These are phyloP conservation scores for Paraphaeosphaeria minitans DNA, from an alignment of 2,329 filamentous ascomycete species.

Conservation along the genomic window DNA sequence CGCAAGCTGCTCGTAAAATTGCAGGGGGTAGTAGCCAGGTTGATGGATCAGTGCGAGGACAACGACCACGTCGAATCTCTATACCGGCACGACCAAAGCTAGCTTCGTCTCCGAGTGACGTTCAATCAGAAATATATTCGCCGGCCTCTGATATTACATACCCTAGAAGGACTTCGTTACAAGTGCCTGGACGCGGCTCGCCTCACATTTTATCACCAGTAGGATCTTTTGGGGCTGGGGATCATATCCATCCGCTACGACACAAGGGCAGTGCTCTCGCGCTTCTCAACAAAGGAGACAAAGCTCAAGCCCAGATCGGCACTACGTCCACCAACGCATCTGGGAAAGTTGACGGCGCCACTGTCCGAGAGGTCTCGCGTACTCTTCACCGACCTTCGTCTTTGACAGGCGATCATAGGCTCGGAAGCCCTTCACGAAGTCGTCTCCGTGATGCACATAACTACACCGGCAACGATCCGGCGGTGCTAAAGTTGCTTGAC, in stretches of 20 bases:
- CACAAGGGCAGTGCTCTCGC: slow-evolving; percentile 64
- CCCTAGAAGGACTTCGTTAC: slow-evolving; percentile 40
- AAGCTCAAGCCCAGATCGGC: slow-evolving; percentile 67
- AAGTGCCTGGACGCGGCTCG: slow-evolving; percentile 30
- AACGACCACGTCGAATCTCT: slow-evolving; percentile 22
- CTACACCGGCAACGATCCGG: slow-evolving; percentile 77
- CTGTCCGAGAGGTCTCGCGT: slow-evolving; percentile 37
- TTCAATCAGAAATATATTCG: slow-evolving; percentile 25
- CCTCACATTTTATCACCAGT: slow-evolving; percentile 35
- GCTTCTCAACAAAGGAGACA: slow-evolving; percentile 65
- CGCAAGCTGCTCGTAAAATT: slow-evolving; percentile 55
- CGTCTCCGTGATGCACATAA: slow-evolving; percentile 73
- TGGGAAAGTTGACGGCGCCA: slow-evolving; percentile 64
- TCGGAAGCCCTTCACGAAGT: slow-evolving; percentile 41
- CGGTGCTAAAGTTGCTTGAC: slow-evolving; percentile 70
- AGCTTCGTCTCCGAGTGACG: slow-evolving; percentile 21
- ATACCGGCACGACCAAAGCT: slow-evolving; percentile 30
- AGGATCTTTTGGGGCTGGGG: slow-evolving; percentile 36
- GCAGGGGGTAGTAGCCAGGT: slow-evolving; percentile 48
- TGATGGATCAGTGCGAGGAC: slow-evolving; percentile 39
- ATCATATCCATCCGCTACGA: slow-evolving; percentile 46
- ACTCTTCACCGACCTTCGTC: slow-evolving; percentile 36
- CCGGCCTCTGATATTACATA: slow-evolving; percentile 41
- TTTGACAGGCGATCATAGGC: slow-evolving; percentile 39
- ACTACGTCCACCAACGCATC: slow-evolving; percentile 68